phyloP scores from a whole-genome alignment of 2,329 filamentous ascomycete species.

The Zymoseptoria pseudotritici region DNA sequence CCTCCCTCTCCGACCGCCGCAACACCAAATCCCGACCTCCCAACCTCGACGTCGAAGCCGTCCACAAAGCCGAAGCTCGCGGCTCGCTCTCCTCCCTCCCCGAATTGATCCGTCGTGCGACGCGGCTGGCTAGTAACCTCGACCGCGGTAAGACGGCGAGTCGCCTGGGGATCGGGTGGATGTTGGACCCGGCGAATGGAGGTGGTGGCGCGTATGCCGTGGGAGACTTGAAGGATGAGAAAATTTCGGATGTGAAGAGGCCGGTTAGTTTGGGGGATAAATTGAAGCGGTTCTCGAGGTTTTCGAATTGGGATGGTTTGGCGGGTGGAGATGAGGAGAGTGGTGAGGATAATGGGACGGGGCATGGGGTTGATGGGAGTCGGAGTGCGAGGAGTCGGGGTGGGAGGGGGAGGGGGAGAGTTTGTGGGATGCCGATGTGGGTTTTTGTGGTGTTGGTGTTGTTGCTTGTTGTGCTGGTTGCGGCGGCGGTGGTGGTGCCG shows the following conservation, averaged over 20 bases:
- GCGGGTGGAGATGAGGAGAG: constrained; percentile 26
- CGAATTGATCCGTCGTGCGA: constrained; percentile 83
- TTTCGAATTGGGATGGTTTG: constrained; percentile 17
- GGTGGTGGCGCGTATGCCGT: constrained; percentile 48
- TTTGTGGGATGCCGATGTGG: constrained; percentile 80
- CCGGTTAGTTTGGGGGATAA: constrained; percentile 3
- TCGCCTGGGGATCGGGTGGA: constrained; percentile 43
- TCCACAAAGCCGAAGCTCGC: constrained; percentile 71
- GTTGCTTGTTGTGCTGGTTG: constrained; percentile 62
- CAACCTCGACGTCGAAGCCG: constrained; percentile 71
- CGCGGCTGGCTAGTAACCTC: constrained; percentile 75
- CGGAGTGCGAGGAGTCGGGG: constrained; percentile 23
- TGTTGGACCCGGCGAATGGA: constrained; percentile 41
- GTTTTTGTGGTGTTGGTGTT: constrained; percentile 61
- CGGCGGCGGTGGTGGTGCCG: constrained; percentile 76
- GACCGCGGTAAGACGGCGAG: constrained; percentile 69
- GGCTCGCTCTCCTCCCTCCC: constrained; percentile 88
- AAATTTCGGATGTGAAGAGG: neutral
- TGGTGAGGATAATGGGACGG: constrained; percentile 5
- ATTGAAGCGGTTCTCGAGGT: constrained; percentile 7
- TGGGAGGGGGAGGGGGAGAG: constrained; percentile 48
- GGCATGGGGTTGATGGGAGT: constrained; percentile 17
- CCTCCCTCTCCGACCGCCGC: neutral
- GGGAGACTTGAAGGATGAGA: neutral
- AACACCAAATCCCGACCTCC: constrained; percentile 47